Evolutionary conservation across 768 basidiomycete genomes (phyloP).

Genomic region (Leccinum incarnatum): DNA sequence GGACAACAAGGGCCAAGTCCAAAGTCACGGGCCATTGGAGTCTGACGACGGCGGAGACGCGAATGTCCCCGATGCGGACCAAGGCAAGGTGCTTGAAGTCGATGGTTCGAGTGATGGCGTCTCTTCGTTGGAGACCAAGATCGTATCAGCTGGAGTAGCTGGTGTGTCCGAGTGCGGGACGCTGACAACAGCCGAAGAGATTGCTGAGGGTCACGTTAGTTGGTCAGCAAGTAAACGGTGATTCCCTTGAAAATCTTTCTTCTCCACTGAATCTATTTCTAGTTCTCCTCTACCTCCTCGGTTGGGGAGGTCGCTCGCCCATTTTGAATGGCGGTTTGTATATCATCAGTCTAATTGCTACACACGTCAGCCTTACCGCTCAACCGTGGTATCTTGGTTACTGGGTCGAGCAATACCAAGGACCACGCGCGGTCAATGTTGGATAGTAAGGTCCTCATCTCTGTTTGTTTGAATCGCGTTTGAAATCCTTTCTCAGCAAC

Average conservation of each 20-base stretch:
- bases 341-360: constrained; percentile 17
- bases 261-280: not conserved
- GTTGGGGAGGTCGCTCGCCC: constrained; percentile 20
- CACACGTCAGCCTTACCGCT: constrained; percentile 17
- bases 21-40: constrained; percentile 43
- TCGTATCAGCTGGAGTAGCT: constrained; percentile 13
- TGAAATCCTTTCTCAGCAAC: constrained; percentile 38
- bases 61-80: not conserved
- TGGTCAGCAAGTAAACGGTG: constrained; percentile 17
- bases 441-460: constrained; percentile 26
- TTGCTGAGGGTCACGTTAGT: constrained; percentile 15
- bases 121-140: constrained; percentile 25
- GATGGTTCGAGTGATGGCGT: not conserved
- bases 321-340: constrained; percentile 33
- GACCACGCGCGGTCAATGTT: constrained; percentile 31
- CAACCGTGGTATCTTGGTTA: constrained; percentile 42
- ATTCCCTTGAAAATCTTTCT: not conserved
- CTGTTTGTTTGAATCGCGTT: not conserved
- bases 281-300: constrained; percentile 16
- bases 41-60: constrained; percentile 9
- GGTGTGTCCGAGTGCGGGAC: not conserved
- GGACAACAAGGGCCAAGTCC: constrained; percentile 48
- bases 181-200: constrained; percentile 12
- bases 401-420: constrained; percentile 26
- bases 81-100: not conserved